Percentiles rank a stretch among this genome's conserved stretches.
Evolutionary conservation across 2,329 filamentous ascomycete species (phyloP).

Genomic region (Nigrospora sphaerica): DNA sequence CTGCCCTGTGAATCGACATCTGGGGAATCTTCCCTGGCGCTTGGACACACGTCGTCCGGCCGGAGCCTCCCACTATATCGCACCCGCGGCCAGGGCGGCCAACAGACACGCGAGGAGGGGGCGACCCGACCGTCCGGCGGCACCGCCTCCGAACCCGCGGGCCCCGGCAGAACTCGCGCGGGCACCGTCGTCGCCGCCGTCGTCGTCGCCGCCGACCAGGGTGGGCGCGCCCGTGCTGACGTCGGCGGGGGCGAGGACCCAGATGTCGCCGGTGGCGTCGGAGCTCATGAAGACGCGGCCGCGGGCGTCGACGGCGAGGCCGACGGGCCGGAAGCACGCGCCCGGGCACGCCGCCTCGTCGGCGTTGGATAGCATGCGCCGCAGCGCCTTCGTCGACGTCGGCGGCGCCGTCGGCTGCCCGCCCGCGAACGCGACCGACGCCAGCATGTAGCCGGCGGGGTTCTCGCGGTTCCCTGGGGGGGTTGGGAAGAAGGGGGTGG

Average conservation of each 20-base stretch:
- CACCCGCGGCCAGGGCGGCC: too few relatives aligned
- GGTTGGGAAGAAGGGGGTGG: too few relatives aligned
- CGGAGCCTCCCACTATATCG: too few relatives aligned
- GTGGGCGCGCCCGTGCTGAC: background rate
- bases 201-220: background rate
- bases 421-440: slow-evolving; percentile 28
- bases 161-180: too few relatives aligned
- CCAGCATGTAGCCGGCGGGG: slow-evolving; percentile 40
- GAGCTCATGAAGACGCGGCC: slow-evolving; percentile 8
- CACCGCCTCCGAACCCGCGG: too few relatives aligned
- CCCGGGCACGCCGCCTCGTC: slow-evolving; percentile 45
- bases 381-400: slow-evolving; percentile 36
- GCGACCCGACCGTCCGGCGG: too few relatives aligned
- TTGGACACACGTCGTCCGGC: too few relatives aligned
- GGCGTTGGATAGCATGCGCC: slow-evolving; percentile 47
- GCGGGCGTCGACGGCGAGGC: slow-evolving; percentile 33
- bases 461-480: slow-evolving; percentile 34
- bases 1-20: too few relatives aligned
- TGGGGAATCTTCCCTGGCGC: too few relatives aligned
- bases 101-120: too few relatives aligned
- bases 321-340: slow-evolving; percentile 55
- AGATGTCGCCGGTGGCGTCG: slow-evolving; percentile 9
- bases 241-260: slow-evolving; percentile 4
- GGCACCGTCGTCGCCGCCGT: background rate
- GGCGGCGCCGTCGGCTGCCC: slow-evolving; percentile 32